Conservation (phyloP, 2,329 filamentous ascomycete genomes). For the Corinectria fuckeliana region DNA sequence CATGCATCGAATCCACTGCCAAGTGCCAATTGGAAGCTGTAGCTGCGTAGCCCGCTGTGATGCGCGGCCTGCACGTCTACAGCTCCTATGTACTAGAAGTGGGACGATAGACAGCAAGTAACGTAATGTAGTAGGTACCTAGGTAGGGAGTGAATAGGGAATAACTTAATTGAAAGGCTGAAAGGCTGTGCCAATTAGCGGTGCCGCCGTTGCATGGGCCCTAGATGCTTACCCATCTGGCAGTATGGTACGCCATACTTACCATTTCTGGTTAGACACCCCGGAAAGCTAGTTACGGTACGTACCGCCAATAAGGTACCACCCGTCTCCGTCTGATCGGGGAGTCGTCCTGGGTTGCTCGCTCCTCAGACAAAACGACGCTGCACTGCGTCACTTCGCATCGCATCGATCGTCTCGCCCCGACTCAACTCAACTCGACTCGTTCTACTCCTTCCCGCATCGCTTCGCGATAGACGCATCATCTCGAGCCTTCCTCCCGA, state of each 20-base stretch:
- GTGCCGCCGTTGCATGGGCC: too few relatives aligned
- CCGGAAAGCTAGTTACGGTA: slow-evolving; percentile 4
- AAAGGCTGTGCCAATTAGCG: too few relatives aligned
- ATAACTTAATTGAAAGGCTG: too few relatives aligned
- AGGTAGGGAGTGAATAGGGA: too few relatives aligned
- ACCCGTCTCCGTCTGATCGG: slow-evolving; percentile 20
- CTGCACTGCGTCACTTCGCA: slow-evolving; percentile 41
- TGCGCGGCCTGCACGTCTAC: too few relatives aligned
- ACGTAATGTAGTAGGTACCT: too few relatives aligned
- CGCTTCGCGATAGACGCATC: slow-evolving; percentile 15
- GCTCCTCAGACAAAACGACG: slow-evolving; percentile 38
- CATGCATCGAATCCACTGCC: not conserved
- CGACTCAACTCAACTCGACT: slow-evolving; percentile 28
- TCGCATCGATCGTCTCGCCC: slow-evolving; percentile 28
- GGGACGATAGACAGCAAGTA: too few relatives aligned
- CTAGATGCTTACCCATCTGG: not conserved
- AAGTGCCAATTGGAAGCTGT: not conserved
- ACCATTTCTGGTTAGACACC: not conserved
- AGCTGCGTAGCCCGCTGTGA: too few relatives aligned
- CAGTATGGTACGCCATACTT: not conserved
- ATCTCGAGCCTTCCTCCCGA: slow-evolving; percentile 22
- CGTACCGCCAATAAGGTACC: slow-evolving; percentile 22
- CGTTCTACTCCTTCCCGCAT: slow-evolving; percentile 9
- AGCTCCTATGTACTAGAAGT: too few relatives aligned
- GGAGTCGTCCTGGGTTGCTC: slow-evolving; percentile 22